Evolutionary conservation across 805 yeast genomes (phyloP).

Genomic region (Komagataella pseudopastoris): DNA sequence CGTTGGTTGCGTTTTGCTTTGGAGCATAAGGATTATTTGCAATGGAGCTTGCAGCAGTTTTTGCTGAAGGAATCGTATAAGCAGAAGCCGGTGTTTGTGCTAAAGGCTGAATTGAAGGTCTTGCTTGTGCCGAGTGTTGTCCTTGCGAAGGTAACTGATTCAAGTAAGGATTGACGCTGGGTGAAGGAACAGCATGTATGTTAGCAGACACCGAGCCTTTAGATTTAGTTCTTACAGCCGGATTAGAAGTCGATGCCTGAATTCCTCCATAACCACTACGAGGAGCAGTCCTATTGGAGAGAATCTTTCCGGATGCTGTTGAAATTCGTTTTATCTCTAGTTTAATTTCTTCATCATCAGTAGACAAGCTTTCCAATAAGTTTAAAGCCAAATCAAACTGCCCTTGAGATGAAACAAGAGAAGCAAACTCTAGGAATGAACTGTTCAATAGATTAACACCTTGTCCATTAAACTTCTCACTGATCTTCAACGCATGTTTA

Average conservation of each 20-base stretch:
- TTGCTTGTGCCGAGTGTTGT: not conserved
- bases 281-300: not conserved
- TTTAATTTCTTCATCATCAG: slow-evolving; percentile 59
- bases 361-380: slow-evolving; percentile 49
- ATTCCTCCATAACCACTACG: not conserved
- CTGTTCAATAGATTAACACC: slow-evolving; percentile 36
- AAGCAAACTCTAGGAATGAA: slow-evolving; percentile 72
- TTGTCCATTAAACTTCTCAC: slow-evolving; percentile 23
- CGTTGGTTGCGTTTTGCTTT: slow-evolving; percentile 10
- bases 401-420: slow-evolving; percentile 68
- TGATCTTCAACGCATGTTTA: slow-evolving; percentile 31
- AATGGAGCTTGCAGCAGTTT: slow-evolving; percentile 3
- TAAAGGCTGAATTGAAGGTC: not conserved
- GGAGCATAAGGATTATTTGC: slow-evolving; percentile 21
- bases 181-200: not conserved
- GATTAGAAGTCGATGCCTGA: slow-evolving; percentile 2
- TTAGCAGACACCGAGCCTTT: not conserved
- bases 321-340: slow-evolving; percentile 68
- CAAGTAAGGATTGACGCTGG: not conserved
- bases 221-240: not conserved
- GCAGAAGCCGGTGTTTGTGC: slow-evolving; percentile 1
- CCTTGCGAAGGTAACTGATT: not conserved
- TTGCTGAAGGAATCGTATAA: not conserved
- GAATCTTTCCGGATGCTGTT: slow-evolving; percentile 22
- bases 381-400: slow-evolving; percentile 69